A percentile compares a stretch with the other conserved stretches of the same genome.
phyloP scores from a whole-genome alignment of 2,329 filamentous ascomycete genomes.

The Epicoccum sorghinum region DNA sequence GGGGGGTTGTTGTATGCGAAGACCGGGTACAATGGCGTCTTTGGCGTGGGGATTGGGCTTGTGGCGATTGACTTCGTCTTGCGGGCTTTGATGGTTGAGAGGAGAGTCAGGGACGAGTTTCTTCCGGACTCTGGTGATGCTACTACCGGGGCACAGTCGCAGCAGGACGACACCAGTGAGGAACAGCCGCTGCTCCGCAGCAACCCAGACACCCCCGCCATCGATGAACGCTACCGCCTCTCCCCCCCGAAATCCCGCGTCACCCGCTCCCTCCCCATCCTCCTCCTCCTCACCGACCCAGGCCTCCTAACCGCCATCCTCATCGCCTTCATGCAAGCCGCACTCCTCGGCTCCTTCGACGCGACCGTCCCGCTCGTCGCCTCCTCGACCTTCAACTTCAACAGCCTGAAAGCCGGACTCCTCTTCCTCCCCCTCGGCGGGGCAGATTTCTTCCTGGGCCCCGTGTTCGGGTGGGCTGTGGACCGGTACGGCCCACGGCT shows the following conservation, averaged over 20 bases:
- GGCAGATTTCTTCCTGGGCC: slow-evolving; percentile 54
- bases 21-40: slow-evolving; percentile 64
- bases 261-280: slow-evolving; percentile 54
- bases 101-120: slow-evolving; percentile 52
- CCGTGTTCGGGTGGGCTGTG: slow-evolving; percentile 55
- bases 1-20: slow-evolving; percentile 67
- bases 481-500: slow-evolving; percentile 54
- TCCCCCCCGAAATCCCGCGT: slow-evolving; percentile 48
- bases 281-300: slow-evolving; percentile 50
- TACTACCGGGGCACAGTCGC: slow-evolving; percentile 1
- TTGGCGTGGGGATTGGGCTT: slow-evolving; percentile 61
- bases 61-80: slow-evolving; percentile 65
- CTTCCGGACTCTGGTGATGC: background rate
- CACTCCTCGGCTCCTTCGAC: slow-evolving; percentile 55
- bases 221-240: slow-evolving; percentile 50
- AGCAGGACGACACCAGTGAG: slow-evolving; percentile 24
- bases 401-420: slow-evolving; percentile 51
- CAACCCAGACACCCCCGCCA: slow-evolving; percentile 21
- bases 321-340: slow-evolving; percentile 39
- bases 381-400: slow-evolving; percentile 52
- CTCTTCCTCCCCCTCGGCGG: slow-evolving; percentile 55
- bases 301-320: slow-evolving; percentile 41
- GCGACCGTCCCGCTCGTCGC: slow-evolving; percentile 56
- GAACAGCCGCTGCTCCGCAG: slow-evolving; percentile 31
- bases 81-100: slow-evolving; percentile 65